Conservation (phyloP, 345 rosid genomes). For the Syzygium aqueum region DNA sequence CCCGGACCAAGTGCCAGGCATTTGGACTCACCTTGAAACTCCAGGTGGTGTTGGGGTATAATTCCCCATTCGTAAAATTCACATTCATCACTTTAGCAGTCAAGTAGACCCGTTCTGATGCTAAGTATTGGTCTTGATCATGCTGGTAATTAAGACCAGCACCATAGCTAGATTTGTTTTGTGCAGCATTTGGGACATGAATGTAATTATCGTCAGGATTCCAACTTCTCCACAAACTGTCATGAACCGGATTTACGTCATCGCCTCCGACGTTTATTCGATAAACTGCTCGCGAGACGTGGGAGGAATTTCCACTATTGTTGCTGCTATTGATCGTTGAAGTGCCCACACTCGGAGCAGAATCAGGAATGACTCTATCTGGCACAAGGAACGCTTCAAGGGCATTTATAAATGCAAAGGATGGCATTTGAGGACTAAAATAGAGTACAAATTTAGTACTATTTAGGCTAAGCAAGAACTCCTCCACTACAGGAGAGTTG, state of each 20-base stretch:
- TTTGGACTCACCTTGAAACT: slow-evolving; percentile 25
- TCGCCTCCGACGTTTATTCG: slow-evolving; percentile 39
- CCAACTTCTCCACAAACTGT: slow-evolving; percentile 33
- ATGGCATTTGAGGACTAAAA: slow-evolving; percentile 26
- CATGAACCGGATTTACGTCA: slow-evolving; percentile 10
- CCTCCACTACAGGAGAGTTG: slow-evolving; percentile 15
- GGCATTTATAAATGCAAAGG: slow-evolving; percentile 56
- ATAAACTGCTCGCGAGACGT: slow-evolving; percentile 17
- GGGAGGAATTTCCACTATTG: slow-evolving; percentile 5
- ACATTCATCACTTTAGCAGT: slow-evolving; percentile 25
- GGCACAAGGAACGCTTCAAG: slow-evolving; percentile 50
- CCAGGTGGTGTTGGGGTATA: slow-evolving; percentile 34
- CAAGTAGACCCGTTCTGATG: slow-evolving; percentile 29
- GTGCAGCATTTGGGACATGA: not conserved
- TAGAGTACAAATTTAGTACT: slow-evolving; percentile 10
- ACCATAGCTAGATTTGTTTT: fast-evolving
- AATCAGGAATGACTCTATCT: slow-evolving; percentile 9
- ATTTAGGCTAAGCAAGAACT: slow-evolving; percentile 28
- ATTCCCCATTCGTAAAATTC: fast-evolving
- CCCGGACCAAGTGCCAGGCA: slow-evolving; percentile 29
- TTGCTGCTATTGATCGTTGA: not conserved
- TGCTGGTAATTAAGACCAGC: not conserved
- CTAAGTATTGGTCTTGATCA: not conserved
- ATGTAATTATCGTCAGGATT: slow-evolving; percentile 19
- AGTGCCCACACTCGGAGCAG: not conserved